phyloP scores from a whole-genome alignment of 345 rosid genomes.

The Syzygium aromaticum region DNA sequence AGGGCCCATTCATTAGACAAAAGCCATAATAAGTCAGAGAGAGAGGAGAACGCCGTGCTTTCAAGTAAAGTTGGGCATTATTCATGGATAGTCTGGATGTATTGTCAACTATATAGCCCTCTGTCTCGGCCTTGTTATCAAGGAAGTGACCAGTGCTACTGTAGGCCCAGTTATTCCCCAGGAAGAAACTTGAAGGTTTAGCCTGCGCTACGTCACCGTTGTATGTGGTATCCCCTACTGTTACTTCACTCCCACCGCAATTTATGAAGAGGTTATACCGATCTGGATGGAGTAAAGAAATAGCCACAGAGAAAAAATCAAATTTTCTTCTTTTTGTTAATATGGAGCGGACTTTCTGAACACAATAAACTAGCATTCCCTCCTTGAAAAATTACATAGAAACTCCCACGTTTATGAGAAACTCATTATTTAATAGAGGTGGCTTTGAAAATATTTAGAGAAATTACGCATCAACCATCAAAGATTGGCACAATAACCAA shows the following conservation, averaged over 20 bases:
- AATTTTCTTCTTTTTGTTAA: neutral
- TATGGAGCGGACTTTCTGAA: no score
- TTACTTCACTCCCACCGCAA: conserved; percentile 1
- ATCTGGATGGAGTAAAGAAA: neutral
- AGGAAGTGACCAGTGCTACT: conserved; percentile 1
- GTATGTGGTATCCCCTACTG: neutral
- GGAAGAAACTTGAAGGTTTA: neutral
- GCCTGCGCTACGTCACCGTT: neutral
- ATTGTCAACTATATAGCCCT: neutral
- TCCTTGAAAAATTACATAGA: neutral
- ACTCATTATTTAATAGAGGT: neutral
- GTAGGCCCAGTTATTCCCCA: neutral
- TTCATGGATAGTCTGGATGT: no score
- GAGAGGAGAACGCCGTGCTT: no score
- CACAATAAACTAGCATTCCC: neutral
- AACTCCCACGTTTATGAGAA: neutral
- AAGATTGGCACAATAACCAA: neutral
- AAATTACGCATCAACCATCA: neutral
- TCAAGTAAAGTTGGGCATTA: no score
- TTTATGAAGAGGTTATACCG: neutral
- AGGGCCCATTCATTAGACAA: no score
- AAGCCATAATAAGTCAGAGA: no score
- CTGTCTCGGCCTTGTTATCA: neutral
- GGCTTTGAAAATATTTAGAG: neutral
- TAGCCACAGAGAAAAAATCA: neutral